These are phyloP conservation scores for Hypomontagnella monticulosa DNA, from an alignment of 495 filamentous ascomycete genomes.

Conservation along the genomic window DNA sequence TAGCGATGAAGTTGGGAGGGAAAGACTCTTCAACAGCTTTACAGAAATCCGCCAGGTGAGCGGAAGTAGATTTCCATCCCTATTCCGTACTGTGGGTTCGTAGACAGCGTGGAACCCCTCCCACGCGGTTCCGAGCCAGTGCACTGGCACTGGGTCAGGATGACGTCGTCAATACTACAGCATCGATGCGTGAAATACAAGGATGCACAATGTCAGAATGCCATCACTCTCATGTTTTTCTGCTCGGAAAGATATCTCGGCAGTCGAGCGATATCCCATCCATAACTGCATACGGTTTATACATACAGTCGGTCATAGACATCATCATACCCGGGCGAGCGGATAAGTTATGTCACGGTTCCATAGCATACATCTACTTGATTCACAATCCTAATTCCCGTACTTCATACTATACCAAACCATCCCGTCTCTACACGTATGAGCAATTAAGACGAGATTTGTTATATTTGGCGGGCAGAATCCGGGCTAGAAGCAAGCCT, in stretches of 20 bases:
- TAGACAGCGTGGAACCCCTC: constrained; percentile 4
- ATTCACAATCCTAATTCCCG: too few relatives aligned
- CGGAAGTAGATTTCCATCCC: constrained; percentile 8
- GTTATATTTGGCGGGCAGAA: constrained; percentile 4
- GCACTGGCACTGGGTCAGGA: constrained; percentile 27
- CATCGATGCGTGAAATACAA: constrained; percentile 19
- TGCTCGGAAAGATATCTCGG: too few relatives aligned
- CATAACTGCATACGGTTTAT: too few relatives aligned
- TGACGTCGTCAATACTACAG: constrained; percentile 32
- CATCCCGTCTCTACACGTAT: too few relatives aligned
- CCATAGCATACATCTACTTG: too few relatives aligned
- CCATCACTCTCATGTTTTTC: constrained; percentile 9
- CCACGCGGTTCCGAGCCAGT: constrained; percentile 22
- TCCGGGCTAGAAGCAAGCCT: constrained; percentile 12
- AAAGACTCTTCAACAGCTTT: too few relatives aligned
- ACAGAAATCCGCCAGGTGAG: not conserved
- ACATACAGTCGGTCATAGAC: too few relatives aligned
- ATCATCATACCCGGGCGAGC: too few relatives aligned
- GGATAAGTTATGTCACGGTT: too few relatives aligned
- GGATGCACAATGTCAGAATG: constrained; percentile 19
- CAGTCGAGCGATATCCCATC: not conserved
- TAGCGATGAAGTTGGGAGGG: too few relatives aligned
- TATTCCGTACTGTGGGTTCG: constrained; percentile 11
- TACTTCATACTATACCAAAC: too few relatives aligned
- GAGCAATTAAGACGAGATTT: not conserved